Evolutionary conservation across 495 filamentous ascomycete species (phyloP).

Genomic region (Apodospora peruviana): DNA sequence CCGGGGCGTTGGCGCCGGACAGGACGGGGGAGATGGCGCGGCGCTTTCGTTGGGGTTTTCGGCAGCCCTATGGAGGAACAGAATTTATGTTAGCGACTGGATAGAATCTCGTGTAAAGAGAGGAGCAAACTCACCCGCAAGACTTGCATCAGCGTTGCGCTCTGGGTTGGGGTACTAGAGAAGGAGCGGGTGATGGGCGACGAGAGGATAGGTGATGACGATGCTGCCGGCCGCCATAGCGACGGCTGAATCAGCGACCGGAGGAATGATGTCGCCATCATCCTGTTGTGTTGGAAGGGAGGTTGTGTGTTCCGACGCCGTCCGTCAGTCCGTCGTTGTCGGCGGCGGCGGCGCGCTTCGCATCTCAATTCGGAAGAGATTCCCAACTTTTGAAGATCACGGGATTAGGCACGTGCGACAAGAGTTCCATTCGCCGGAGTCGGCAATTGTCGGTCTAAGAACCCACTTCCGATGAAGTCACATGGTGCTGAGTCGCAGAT

Average conservation of each 20-base stretch:
- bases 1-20: slow-evolving; percentile 57
- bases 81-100: background rate
- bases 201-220: background rate
- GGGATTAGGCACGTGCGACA: slow-evolving; percentile 12
- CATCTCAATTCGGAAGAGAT: background rate
- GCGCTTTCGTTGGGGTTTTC: slow-evolving; percentile 67
- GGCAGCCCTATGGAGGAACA: slow-evolving; percentile 56
- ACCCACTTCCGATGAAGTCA: slow-evolving; percentile 3
- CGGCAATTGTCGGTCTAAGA: slow-evolving; percentile 15
- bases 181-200: slow-evolving; percentile 31
- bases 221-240: slow-evolving; percentile 15
- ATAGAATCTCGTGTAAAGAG: too few relatives aligned
- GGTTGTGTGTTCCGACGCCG: slow-evolving; percentile 7
- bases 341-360: background rate
- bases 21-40: slow-evolving; percentile 84
- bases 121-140: slow-evolving; percentile 35
- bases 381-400: slow-evolving; percentile 17
- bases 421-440: background rate
- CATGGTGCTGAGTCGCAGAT: slow-evolving; percentile 8
- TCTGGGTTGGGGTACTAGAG: slow-evolving; percentile 43
- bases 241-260: slow-evolving; percentile 21
- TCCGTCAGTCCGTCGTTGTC: slow-evolving; percentile 2
- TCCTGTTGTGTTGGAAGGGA: slow-evolving; percentile 2
- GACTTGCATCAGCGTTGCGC: slow-evolving; percentile 59
- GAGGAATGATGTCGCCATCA: slow-evolving; percentile 25